Percentiles rank a stretch among this genome's conserved stretches.
These are phyloP conservation scores for Trebouxia sp. DNA, from an alignment of 139 green algal species.

Conservation along the genomic window DNA sequence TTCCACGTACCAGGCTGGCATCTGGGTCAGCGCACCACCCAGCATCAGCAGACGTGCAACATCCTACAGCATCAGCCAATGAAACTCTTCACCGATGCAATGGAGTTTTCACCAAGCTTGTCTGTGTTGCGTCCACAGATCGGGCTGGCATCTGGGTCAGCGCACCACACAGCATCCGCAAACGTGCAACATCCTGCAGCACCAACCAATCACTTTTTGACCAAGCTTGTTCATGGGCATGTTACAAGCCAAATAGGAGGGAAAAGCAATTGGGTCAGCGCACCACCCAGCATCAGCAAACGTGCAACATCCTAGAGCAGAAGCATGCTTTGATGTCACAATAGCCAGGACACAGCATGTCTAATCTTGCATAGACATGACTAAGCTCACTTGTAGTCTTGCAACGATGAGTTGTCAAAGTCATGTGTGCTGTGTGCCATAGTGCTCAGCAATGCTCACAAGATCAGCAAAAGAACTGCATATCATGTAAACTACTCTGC, in stretches of 20 bases:
- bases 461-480: too few species aligned
- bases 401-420: too few species aligned
- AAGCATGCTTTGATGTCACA: too few species aligned
- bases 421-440: too few species aligned
- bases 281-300: neutral
- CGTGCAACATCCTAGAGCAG: neutral
- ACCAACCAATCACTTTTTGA: too few species aligned
- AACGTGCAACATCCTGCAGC: conserved; percentile 2
- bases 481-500: too few species aligned
- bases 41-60: neutral
- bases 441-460: too few species aligned
- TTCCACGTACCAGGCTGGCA: neutral
- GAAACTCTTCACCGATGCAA: neutral
- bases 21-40: neutral
- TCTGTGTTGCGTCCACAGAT: neutral
- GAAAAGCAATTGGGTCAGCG: neutral
- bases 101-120: neutral
- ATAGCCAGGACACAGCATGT: too few species aligned
- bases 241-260: too few species aligned
- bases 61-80: neutral
- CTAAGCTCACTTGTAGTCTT: too few species aligned
- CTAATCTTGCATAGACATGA: too few species aligned
- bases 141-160: neutral
- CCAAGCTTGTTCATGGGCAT: too few species aligned
- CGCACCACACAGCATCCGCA: neutral